These are phyloP conservation scores for Tribonema minus DNA, from an alignment of 108 stramenopile genomes.

Conservation along the genomic window DNA sequence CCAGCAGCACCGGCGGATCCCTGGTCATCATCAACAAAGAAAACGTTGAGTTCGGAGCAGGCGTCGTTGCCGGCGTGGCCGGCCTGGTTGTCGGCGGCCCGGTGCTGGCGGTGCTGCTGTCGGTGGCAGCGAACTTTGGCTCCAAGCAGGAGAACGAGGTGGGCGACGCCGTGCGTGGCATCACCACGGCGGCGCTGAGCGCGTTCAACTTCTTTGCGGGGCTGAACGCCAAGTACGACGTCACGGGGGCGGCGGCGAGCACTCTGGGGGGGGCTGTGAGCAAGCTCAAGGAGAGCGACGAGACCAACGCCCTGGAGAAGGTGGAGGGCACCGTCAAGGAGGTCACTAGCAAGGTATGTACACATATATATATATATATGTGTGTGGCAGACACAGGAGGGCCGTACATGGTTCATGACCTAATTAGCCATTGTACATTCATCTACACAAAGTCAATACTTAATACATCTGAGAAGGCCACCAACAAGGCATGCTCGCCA, in stretches of 20 bases:
- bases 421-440: too few relatives aligned
- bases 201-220: slow-evolving; percentile 40
- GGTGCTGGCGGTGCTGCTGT: slow-evolving; percentile 23
- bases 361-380: too few relatives aligned
- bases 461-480: too few relatives aligned
- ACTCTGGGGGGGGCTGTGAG: slow-evolving; percentile 17
- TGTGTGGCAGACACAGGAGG: too few relatives aligned
- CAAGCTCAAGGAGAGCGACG: slow-evolving; percentile 22
- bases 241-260: slow-evolving; percentile 35
- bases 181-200: slow-evolving; percentile 32
- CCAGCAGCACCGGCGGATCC: too few relatives aligned
- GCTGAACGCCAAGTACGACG: slow-evolving; percentile 44
- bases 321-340: slow-evolving; percentile 16
- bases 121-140: slow-evolving; percentile 44
- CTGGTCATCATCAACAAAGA: too few relatives aligned
- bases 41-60: slow-evolving; percentile 34
- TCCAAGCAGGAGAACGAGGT: slow-evolving; percentile 47
- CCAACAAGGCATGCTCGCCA: too few relatives aligned
- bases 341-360: too few relatives aligned
- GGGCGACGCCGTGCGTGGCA: slow-evolving; percentile 32
- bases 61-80: slow-evolving; percentile 24
- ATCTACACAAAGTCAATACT: too few relatives aligned
- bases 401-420: too few relatives aligned
- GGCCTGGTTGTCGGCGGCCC: slow-evolving; percentile 39
- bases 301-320: slow-evolving; percentile 9